Conservation (phyloP, 768 basidiomycete species). For the Tricholoma terreum region DNA sequence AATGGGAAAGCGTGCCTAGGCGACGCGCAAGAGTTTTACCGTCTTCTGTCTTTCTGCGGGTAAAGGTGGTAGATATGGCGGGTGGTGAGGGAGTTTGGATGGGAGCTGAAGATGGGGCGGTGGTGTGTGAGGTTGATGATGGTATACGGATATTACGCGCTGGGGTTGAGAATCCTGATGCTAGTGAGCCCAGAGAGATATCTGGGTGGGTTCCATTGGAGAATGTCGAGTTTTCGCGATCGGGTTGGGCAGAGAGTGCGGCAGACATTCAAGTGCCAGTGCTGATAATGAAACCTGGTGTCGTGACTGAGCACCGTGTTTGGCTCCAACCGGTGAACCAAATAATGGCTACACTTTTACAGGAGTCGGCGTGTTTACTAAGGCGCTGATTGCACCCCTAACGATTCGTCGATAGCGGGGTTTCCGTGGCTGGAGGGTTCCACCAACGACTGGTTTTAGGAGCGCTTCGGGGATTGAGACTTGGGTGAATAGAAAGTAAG, state of each 20-base stretch:
- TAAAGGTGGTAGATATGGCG: conserved; percentile 22
- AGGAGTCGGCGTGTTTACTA: too few species aligned
- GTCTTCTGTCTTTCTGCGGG: conserved; percentile 40
- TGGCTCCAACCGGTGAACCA: neutral
- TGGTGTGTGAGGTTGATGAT: conserved; percentile 49
- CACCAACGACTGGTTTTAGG: too few species aligned
- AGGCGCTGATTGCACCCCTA: too few species aligned
- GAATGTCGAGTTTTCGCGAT: conserved; percentile 34
- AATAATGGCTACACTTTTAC: neutral
- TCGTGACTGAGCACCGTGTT: neutral
- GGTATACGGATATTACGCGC: conserved; percentile 42
- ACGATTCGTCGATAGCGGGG: too few species aligned
- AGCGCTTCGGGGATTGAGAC: too few species aligned
- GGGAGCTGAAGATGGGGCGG: conserved; percentile 49
- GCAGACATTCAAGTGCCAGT: conserved; percentile 31
- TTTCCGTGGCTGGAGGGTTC: too few species aligned
- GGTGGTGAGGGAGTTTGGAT: conserved; percentile 51
- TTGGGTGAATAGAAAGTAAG: too few species aligned
- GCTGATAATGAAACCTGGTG: neutral
- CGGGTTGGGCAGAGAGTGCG: conserved; percentile 35
- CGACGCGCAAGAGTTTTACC: conserved; percentile 38
- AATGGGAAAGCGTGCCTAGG: conserved; percentile 28
- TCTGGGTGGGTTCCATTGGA: conserved; percentile 51
- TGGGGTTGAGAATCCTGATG: conserved; percentile 53
- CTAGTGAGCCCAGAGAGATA: conserved; percentile 56